These are phyloP conservation scores for Suillus occidentalis DNA, from an alignment of 768 basidiomycete genomes.

Conservation along the genomic window DNA sequence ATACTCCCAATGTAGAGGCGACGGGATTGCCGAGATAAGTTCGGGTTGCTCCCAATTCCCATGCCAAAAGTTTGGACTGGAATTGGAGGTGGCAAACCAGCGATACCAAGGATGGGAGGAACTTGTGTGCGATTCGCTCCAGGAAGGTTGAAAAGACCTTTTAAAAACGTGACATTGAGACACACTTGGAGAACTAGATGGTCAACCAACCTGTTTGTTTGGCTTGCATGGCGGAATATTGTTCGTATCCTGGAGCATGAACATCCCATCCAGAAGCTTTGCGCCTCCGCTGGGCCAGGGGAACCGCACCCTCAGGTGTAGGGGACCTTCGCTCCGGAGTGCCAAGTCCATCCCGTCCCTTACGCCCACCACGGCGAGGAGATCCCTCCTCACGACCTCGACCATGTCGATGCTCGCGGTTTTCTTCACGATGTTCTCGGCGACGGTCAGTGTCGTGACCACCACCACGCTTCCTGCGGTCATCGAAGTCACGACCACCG, in stretches of 20 bases:
- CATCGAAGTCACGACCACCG: conserved; percentile 49
- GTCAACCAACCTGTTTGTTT: conserved; percentile 83
- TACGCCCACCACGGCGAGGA: conserved; percentile 45
- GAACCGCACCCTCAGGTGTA: conserved; percentile 81
- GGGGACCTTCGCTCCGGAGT: conserved; percentile 84
- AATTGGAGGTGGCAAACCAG: conserved; percentile 80
- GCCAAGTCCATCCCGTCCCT: conserved; percentile 48
- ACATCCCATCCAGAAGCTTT: conserved; percentile 97
- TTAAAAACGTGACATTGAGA: conserved; percentile 16
- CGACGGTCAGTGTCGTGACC: conserved; percentile 53
- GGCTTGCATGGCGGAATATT: conserved; percentile 94
- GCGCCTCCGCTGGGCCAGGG: conserved; percentile 82
- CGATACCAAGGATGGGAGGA: conserved; percentile 77
- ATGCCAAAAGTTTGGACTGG: conserved; percentile 84
- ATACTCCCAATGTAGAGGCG: conserved; percentile 97
- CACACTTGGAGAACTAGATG: background rate
- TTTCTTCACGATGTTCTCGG: conserved; percentile 47
- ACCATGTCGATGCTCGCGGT: conserved; percentile 27
- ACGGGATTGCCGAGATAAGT: conserved; percentile 89
- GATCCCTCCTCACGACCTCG: conserved; percentile 40
- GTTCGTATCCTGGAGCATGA: conserved; percentile 93
- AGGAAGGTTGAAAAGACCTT: conserved; percentile 94
- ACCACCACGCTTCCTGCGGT: conserved; percentile 38
- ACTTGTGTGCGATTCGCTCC: conserved; percentile 90
- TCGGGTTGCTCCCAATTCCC: conserved; percentile 85